Evolutionary conservation across 2,329 filamentous ascomycete species (phyloP).

Genomic region (Aspergillus novoparasiticus): DNA sequence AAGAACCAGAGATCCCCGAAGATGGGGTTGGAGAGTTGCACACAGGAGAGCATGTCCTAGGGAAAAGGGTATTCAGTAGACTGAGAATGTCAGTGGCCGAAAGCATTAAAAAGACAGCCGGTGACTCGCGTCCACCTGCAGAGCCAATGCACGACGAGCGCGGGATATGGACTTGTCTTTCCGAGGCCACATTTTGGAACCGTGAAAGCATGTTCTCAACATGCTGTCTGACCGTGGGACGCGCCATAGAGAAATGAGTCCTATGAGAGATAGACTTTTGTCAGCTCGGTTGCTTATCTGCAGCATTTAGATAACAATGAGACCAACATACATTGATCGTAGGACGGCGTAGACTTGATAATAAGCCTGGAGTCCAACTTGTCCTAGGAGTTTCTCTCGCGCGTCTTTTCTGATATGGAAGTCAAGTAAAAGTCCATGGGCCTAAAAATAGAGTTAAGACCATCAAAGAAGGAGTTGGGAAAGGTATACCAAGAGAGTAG

Average conservation of each 20-base stretch:
- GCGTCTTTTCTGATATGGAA: constrained; percentile 92
- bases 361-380: constrained; percentile 79
- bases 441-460: constrained; percentile 43
- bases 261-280: constrained; percentile 21
- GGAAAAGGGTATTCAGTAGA: constrained; percentile 80
- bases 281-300: neutral
- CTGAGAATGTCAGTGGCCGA: constrained; percentile 78
- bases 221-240: constrained; percentile 36
- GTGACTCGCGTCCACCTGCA: constrained; percentile 20
- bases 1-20: constrained; percentile 27
- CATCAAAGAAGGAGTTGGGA: neutral
- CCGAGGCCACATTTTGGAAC: constrained; percentile 21
- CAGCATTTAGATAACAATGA: neutral
- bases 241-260: constrained; percentile 39
- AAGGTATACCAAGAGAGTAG: neutral
- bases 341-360: constrained; percentile 77
- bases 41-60: constrained; percentile 41
- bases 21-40: constrained; percentile 32
- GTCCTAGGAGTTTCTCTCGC: constrained; percentile 71
- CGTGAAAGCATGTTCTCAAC: constrained; percentile 43
- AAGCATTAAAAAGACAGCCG: constrained; percentile 71
- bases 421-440: constrained; percentile 70
- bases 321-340: constrained; percentile 62
- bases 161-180: constrained; percentile 5
- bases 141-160: constrained; percentile 60